phyloP scores from a whole-genome alignment of 306 rosid genomes.

The Cotoneaster glaucophyllus region DNA sequence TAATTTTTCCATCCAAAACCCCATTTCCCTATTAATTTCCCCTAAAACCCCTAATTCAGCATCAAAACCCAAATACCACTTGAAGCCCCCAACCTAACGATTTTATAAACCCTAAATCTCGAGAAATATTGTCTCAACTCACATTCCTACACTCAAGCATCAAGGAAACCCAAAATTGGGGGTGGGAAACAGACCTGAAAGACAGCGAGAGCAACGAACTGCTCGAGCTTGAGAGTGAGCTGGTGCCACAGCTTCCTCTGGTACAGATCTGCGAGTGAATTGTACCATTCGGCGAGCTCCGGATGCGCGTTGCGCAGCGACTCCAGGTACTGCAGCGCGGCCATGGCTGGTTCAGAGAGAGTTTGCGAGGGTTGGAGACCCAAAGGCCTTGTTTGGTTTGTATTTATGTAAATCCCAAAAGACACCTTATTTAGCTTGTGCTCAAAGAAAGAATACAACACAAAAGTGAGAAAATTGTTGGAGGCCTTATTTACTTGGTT shows the following conservation, averaged over 20 bases:
- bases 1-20: conserved; percentile 4
- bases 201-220: conserved; percentile 82
- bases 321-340: conserved; percentile 93
- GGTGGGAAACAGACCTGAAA: conserved; percentile 56
- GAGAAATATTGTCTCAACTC: background rate
- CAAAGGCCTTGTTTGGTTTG: conserved; percentile 12
- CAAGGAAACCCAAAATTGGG: background rate
- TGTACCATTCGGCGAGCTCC: conserved; percentile 86
- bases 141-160: background rate
- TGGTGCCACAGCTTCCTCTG: conserved; percentile 99
- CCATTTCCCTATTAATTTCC: background rate
- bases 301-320: conserved; percentile 82
- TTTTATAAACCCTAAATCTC: conserved; percentile 50
- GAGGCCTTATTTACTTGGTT: background rate
- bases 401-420: conserved; percentile 21
- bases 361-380: background rate
- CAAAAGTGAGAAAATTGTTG: background rate
- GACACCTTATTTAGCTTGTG: conserved; percentile 26
- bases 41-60: conserved; percentile 12
- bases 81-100: background rate
- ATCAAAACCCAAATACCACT: background rate
- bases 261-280: conserved; percentile 95
- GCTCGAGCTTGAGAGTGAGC: conserved; percentile 97
- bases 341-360: conserved; percentile 48
- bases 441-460: conserved; percentile 43